These are phyloP conservation scores for Suhomyces yuchorum DNA, from an alignment of 1,139 yeast genomes.

Conservation along the genomic window DNA sequence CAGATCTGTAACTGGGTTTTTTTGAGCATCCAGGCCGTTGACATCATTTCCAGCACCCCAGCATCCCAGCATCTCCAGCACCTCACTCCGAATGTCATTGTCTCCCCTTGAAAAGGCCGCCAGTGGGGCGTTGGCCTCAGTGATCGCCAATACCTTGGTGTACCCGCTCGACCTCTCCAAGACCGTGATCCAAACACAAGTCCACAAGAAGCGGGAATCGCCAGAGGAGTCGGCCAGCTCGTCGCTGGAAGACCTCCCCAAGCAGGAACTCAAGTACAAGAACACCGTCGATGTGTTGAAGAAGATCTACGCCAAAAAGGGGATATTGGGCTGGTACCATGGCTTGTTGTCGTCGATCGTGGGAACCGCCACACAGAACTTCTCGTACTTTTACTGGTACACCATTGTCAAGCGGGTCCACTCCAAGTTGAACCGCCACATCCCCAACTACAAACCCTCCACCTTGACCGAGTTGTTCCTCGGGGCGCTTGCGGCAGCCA, in stretches of 20 bases:
- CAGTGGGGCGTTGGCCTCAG: slow-evolving; percentile 84
- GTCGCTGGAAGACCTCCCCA: slow-evolving; percentile 12
- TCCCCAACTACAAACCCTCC: slow-evolving; percentile 45
- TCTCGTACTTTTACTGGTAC: slow-evolving; percentile 87
- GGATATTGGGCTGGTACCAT: slow-evolving; percentile 72
- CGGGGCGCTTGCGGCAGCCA: slow-evolving; percentile 84
- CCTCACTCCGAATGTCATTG: slow-evolving; percentile 37
- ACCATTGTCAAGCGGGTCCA: slow-evolving; percentile 68
- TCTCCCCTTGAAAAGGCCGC: slow-evolving; percentile 73
- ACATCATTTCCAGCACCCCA: neutral
- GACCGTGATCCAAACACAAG: slow-evolving; percentile 74
- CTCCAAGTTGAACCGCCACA: slow-evolving; percentile 43
- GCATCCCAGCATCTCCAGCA: neutral
- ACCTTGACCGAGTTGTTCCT: slow-evolving; percentile 74
- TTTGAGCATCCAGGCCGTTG: neutral
- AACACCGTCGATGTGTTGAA: slow-evolving; percentile 64
- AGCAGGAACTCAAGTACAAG: slow-evolving; percentile 47
- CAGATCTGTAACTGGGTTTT: neutral
- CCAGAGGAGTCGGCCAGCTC: slow-evolving; percentile 14
- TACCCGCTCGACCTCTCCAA: slow-evolving; percentile 76
- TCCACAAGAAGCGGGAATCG: slow-evolving; percentile 26
- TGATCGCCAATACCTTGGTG: slow-evolving; percentile 75
- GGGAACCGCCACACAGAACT: slow-evolving; percentile 79
- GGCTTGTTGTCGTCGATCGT: slow-evolving; percentile 71
- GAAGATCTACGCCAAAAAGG: slow-evolving; percentile 59